phyloP scores from a whole-genome alignment of 176 grass and related monocot genomes.

The Cocos nucifera region DNA sequence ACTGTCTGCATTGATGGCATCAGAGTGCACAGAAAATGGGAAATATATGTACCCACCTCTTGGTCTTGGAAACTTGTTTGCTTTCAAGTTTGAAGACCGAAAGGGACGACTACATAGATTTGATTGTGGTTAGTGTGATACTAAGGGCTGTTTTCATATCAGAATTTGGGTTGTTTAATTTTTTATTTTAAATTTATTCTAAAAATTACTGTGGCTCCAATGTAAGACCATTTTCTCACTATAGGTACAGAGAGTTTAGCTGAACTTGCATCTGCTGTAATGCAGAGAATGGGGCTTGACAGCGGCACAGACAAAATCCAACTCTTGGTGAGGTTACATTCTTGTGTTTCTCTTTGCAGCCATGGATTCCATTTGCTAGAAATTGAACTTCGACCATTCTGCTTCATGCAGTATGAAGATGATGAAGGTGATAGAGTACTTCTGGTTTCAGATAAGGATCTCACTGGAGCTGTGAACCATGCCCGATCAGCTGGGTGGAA shows the following conservation, averaged over 20 bases:
- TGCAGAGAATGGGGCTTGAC: constrained; percentile 45
- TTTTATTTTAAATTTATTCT: no score
- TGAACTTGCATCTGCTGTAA: constrained; percentile 56
- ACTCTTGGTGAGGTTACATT: constrained; percentile 55
- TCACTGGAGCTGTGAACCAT: constrained; percentile 60
- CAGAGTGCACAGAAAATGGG: constrained; percentile 62
- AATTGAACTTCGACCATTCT: neutral
- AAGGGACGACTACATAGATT: constrained; percentile 80
- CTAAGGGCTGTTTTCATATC: neutral
- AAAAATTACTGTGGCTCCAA: no score
- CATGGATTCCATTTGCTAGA: neutral
- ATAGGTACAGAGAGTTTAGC: constrained; percentile 57
- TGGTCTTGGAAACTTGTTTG: constrained; percentile 65
- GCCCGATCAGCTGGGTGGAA: constrained; percentile 79
- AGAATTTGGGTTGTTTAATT: no score
- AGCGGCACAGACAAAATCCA: constrained; percentile 47
- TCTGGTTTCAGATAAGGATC: constrained; percentile 63
- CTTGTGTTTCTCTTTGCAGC: no score
- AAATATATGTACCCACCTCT: constrained; percentile 49
- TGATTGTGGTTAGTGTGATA: constrained; percentile 49
- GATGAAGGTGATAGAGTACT: constrained; percentile 86
- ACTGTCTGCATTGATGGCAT: constrained; percentile 60
- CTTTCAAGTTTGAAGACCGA: constrained; percentile 77
- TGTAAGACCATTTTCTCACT: constrained; percentile 17
- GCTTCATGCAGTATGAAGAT: constrained; percentile 74